Evolutionary conservation across 495 filamentous ascomycete genomes (phyloP), one percentile per base, ranked within the genome.

Genomic region (Amphirosellinia nigrospora): DNA sequence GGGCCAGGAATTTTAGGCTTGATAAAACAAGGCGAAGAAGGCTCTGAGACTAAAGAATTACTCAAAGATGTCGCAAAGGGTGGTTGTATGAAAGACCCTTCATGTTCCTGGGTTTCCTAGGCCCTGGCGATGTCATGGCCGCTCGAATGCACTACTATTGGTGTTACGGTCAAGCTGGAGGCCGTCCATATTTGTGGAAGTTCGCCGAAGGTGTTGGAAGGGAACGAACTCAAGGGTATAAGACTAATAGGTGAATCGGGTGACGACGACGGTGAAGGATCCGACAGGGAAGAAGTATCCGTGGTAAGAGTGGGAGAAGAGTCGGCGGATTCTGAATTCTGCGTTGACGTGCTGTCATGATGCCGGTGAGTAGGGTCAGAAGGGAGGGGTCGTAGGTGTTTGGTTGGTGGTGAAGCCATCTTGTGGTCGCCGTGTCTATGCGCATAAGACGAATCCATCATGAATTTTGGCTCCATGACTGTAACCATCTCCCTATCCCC

Each of bases 11-110:
- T 92, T 77, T 81, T 88, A 46, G 86, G 94, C 80, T 89, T 93
- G 75, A 90, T 92, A 79, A 91, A 97, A 64, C 83, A 88, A 13
- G 96, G 94, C 6, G 96, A 97, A 2, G 91, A 85, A 34, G 94
- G 93, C 39, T 93, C 91, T 0, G 93, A 94, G 26, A 91, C 74
- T 59, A 84, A 71, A 2, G 68, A 55, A 46, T 79, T 80, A 16
- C 78, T 75, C 1, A 79, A 77, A 34, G 81, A 70, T 66, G 74
- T 81, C 9, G 83, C 79, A 15, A 88, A 84, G 16, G 91, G 89
- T 56, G 96, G 92, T 68, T 96, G 93, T 67, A 98, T 87, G 1
- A 94, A 97, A 99, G 84, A 60, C 95, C 95, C 79, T 99, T 99
- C 74, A 95, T 89, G 79, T 99, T 99, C 61, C 94, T 91, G 36